These are phyloP conservation scores for Ganoderma multipileum DNA, from an alignment of 1,284 basidiomycete genomes.

Conservation along the genomic window DNA sequence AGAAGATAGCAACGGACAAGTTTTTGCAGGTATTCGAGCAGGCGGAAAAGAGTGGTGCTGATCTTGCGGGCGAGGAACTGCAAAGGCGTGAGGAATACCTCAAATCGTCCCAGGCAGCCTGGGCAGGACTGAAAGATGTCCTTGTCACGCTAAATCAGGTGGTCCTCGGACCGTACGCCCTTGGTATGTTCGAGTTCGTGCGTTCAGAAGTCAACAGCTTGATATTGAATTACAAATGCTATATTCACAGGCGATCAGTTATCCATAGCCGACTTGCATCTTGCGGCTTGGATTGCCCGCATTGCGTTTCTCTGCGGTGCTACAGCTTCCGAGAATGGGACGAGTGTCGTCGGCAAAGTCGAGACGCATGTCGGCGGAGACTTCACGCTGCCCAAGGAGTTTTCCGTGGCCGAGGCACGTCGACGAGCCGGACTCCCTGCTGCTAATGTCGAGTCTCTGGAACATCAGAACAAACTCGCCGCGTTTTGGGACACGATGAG, in stretches of 20 bases:
- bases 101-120: conserved; percentile 43
- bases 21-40: conserved; percentile 53
- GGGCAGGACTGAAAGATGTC: conserved; percentile 54
- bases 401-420: conserved; percentile 40
- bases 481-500: conserved; percentile 75
- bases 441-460: conserved; percentile 30
- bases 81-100: conserved; percentile 45
- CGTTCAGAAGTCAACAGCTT: neutral
- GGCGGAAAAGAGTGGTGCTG: conserved; percentile 49
- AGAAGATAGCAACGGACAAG: conserved; percentile 52
- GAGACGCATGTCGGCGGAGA: conserved; percentile 57
- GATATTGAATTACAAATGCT: neutral
- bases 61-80: conserved; percentile 42
- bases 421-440: conserved; percentile 39
- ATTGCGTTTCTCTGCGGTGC: conserved; percentile 67
- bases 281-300: conserved; percentile 79
- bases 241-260: conserved; percentile 68
- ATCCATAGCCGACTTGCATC: conserved; percentile 82
- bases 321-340: conserved; percentile 53
- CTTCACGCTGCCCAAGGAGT: conserved; percentile 53
- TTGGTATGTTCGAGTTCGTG: conserved; percentile 56
- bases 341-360: conserved; percentile 54
- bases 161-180: conserved; percentile 73
- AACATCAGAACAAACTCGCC: conserved; percentile 53
- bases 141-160: conserved; percentile 58